Evolutionary conservation across 495 filamentous ascomycete genomes (phyloP).

Genomic region (Penicillium cataractarum): DNA sequence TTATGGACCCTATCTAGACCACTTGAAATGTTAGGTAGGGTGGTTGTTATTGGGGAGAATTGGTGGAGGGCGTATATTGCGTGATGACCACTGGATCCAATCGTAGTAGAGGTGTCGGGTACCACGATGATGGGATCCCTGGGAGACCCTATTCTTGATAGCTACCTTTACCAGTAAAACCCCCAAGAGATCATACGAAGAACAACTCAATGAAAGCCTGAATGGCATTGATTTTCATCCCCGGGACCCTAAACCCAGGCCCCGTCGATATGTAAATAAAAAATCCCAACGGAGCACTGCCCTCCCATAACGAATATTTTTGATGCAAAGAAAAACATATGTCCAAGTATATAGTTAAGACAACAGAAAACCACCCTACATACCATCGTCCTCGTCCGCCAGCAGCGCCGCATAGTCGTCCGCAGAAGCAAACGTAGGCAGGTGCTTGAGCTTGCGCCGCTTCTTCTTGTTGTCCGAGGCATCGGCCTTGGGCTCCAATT

Average conservation of each 20-base stretch:
- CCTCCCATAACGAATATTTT: neutral
- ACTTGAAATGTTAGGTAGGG: too few relatives aligned
- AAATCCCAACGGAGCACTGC: slow-evolving; percentile 3
- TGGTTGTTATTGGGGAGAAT: neutral
- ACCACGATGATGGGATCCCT: neutral
- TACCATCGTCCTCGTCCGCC: slow-evolving; percentile 69
- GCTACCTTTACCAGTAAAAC: neutral
- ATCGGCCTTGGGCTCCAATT: slow-evolving; percentile 44
- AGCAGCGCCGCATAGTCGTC: slow-evolving; percentile 94
- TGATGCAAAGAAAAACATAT: slow-evolving; percentile 18
- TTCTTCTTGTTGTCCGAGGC: slow-evolving; percentile 66
- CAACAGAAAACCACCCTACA: slow-evolving; percentile 30
- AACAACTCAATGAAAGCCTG: too few relatives aligned
- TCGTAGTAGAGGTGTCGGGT: too few relatives aligned
- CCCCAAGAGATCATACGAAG: too few relatives aligned
- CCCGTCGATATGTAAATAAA: neutral
- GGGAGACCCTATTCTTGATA: neutral
- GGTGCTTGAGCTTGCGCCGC: slow-evolving; percentile 79
- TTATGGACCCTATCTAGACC: neutral
- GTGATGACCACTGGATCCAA: slow-evolving; percentile 9
- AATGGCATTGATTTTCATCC: neutral
- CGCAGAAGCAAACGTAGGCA: slow-evolving; percentile 88
- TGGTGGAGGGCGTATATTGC: neutral
- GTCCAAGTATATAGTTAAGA: slow-evolving; percentile 13
- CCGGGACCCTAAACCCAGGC: neutral